These are phyloP conservation scores for Ogataea pignaliae DNA, from an alignment of 805 yeast genomes.

Conservation along the genomic window DNA sequence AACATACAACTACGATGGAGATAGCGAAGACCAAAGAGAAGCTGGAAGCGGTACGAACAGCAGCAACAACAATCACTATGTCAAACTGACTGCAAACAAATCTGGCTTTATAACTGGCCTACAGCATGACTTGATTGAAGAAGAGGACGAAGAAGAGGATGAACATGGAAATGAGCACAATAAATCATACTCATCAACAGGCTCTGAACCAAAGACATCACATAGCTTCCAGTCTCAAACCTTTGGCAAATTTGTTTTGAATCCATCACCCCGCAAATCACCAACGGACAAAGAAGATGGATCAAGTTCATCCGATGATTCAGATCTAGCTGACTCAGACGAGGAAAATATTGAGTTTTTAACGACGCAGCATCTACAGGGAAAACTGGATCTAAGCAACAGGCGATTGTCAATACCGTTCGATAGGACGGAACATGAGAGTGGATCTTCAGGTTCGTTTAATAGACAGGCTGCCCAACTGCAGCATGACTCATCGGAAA, in stretches of 20 bases:
- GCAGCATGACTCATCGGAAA: too few species aligned
- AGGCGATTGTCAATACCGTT: conserved; percentile 6
- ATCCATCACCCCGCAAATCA: conserved; percentile 6
- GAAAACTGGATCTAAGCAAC: conserved; percentile 10
- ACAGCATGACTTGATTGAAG: conserved; percentile 21
- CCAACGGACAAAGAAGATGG: conserved; percentile 5
- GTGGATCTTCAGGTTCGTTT: background rate
- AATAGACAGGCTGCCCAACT: too few species aligned
- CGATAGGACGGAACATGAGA: conserved; percentile 4
- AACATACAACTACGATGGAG: conserved; percentile 20
- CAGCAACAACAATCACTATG: background rate
- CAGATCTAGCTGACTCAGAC: conserved; percentile 27
- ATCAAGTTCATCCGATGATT: conserved; percentile 16
- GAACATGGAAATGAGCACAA: conserved; percentile 1
- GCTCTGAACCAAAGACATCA: conserved; percentile 1
- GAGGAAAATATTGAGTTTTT: conserved; percentile 29
- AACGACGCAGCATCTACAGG: conserved; percentile 21
- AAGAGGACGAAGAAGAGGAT: conserved; percentile 15
- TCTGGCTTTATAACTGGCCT: conserved; percentile 17
- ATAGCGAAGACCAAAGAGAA: background rate
- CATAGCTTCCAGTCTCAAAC: background rate
- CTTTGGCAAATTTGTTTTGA: conserved; percentile 3
- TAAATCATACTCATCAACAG: background rate
- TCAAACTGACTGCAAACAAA: conserved; percentile 10
- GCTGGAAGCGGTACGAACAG: background rate